A percentile compares a stretch with the other conserved stretches of the same genome.
phyloP scores from a whole-genome alignment of 2,329 filamentous ascomycete species.

The Aschersonia sp. region DNA sequence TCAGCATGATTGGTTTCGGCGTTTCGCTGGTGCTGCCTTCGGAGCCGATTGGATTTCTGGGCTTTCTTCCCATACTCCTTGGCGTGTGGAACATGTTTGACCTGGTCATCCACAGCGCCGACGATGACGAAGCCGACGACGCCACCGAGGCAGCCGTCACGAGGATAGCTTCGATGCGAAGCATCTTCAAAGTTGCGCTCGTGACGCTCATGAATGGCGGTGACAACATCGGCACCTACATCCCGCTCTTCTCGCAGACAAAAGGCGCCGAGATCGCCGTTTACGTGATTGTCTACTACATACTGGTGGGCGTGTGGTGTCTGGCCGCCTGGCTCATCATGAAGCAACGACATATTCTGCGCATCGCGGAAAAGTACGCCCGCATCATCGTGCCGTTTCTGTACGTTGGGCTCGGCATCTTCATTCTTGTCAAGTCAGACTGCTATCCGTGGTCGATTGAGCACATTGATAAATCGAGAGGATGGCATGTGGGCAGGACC shows the following conservation, averaged over 20 bases:
- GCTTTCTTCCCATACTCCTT: slow-evolving; percentile 16
- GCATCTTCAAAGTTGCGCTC: slow-evolving; percentile 13
- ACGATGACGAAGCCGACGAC: slow-evolving; percentile 7
- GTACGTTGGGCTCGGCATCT: slow-evolving; percentile 17
- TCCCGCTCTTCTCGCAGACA: slow-evolving; percentile 18
- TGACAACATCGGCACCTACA: slow-evolving; percentile 20
- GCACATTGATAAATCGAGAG: slow-evolving; percentile 10
- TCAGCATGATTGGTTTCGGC: slow-evolving; percentile 20
- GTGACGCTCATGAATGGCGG: slow-evolving; percentile 20
- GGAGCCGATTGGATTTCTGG: slow-evolving; percentile 20
- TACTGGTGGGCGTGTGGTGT: slow-evolving; percentile 17
- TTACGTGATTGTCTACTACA: slow-evolving; percentile 17
- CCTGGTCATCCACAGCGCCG: slow-evolving; percentile 6
- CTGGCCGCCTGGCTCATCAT: slow-evolving; percentile 14
- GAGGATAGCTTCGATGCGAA: slow-evolving; percentile 5
- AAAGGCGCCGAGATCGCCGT: slow-evolving; percentile 16
- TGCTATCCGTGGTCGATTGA: slow-evolving; percentile 19
- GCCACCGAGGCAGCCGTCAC: background rate
- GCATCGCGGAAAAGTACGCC: slow-evolving; percentile 11
- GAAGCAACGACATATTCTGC: slow-evolving; percentile 15
- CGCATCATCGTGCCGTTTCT: slow-evolving; percentile 13
- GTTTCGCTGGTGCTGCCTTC: slow-evolving; percentile 15
- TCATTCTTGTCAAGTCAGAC: slow-evolving; percentile 16
- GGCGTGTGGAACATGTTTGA: slow-evolving; percentile 15
- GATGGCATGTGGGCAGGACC: slow-evolving; percentile 3